Base-by-base conservation (phyloP, 2,329 filamentous ascomycete species). In the Fusarium sp. region DNA sequence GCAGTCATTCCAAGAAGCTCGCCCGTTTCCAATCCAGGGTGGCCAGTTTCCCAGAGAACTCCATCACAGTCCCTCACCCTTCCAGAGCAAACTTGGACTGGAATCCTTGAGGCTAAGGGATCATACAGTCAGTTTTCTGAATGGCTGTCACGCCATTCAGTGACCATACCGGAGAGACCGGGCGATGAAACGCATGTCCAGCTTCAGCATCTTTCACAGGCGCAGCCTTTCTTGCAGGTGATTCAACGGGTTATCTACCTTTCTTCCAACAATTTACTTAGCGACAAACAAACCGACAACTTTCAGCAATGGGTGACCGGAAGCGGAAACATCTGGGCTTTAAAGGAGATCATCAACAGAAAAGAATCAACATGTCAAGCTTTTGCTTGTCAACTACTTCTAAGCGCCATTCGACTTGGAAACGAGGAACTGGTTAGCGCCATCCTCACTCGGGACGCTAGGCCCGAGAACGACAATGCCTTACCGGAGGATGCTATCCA, bases 141-240 rank as follows among this genome's bases (percentile, higher is more conserved):
- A 20, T 11, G 6, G 5, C 11, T 40, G 37, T 40, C 37, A 20
- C 37, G 5, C 4, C 5, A n/a, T 40, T 10, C 37, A 11, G 37
- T n/a, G 18, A 3, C 9, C 37, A n/a, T n/a, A 0, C 2, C 9
- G 0, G 18, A 9, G 18, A 40, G 37, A n/a, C 37, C 9, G 9
- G 9, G 37, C 5, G 37, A 40, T 40, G 37, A 40, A 9, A 20
- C 9, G 5, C 37, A 40, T 40, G 37, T 6, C 18, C 37, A 40
- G 37, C 37, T 40, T 20, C 37, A 40, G 18, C 37, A 9, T 6
- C 5, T 40, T 40, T 40, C 37, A 40, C 4, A 40, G 37, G 18
- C 18, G 9, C 37, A 40, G 0, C 37, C 37, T 40, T n/a, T 40
- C 37, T 20, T n/a, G 37, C 37, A 40, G 37, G 37, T 3, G 37